These are phyloP conservation scores for Eimeria necatrix DNA, from an alignment of 169 alveolate species.

Conservation along the genomic window DNA sequence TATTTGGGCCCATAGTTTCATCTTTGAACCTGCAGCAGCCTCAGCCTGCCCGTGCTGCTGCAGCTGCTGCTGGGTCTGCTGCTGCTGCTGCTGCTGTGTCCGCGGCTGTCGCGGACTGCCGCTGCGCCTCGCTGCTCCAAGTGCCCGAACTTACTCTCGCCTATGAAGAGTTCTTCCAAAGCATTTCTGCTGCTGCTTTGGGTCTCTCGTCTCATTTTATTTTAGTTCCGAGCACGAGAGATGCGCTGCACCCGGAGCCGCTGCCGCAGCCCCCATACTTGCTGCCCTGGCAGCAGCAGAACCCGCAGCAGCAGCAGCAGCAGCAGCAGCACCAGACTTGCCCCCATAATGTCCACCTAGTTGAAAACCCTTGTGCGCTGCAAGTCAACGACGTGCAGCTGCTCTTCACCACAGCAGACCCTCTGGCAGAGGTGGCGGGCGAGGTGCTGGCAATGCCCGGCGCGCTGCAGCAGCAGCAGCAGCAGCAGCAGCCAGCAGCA, in stretches of 20 bases:
- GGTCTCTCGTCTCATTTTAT: constrained; percentile 67
- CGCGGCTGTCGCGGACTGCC: constrained; percentile 6
- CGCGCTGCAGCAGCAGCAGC: constrained; percentile 23
- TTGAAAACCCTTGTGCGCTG: constrained; percentile 63
- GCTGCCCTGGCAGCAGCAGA: neutral
- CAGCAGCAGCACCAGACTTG: neutral
- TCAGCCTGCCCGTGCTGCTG: neutral
- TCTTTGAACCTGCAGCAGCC: constrained; percentile 74
- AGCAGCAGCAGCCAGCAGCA: neutral
- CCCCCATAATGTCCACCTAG: constrained; percentile 34
- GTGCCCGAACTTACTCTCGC: constrained; percentile 56
- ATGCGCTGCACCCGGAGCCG: constrained; percentile 78
- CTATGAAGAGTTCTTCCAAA: constrained; percentile 61
- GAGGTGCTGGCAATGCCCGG: constrained; percentile 49
- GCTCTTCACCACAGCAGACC: constrained; percentile 75
- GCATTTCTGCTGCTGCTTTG: constrained; percentile 19
- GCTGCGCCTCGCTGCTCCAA: constrained; percentile 51
- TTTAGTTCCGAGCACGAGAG: constrained; percentile 75
- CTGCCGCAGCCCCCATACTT: constrained; percentile 78
- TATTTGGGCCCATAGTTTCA: constrained; percentile 77
- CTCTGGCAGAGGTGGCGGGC: constrained; percentile 78
- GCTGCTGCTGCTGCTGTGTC: constrained; percentile 54
- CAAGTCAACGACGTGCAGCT: constrained; percentile 72
- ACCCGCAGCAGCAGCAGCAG: constrained; percentile 63
- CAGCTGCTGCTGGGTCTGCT: neutral